Evolutionary conservation across 176 grass and related monocot genomes (phyloP).

Genomic region (Carex cristatella): DNA sequence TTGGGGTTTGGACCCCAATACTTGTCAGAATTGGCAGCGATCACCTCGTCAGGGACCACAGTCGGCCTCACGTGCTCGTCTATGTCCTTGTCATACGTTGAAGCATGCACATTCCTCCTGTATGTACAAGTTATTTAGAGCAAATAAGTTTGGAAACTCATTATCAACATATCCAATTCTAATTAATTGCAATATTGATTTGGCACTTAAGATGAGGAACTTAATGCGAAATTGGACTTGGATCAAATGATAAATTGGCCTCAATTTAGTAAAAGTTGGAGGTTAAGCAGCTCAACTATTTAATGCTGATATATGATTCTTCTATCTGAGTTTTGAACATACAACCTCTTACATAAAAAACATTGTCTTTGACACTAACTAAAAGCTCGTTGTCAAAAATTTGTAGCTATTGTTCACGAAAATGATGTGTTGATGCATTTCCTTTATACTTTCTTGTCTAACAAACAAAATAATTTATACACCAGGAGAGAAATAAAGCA

Average conservation of each 20-base stretch:
- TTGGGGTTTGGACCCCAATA: conserved; percentile 84
- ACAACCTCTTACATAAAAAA: too few relatives aligned
- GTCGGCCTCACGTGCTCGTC: conserved; percentile 66
- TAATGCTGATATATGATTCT: too few relatives aligned
- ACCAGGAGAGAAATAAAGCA: background rate
- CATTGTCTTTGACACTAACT: too few relatives aligned
- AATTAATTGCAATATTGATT: background rate
- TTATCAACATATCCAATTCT: background rate
- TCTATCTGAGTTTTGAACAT: too few relatives aligned
- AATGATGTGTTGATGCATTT: background rate
- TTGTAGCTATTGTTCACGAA: background rate
- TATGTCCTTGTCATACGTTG: conserved; percentile 95
- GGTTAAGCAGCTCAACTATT: too few relatives aligned
- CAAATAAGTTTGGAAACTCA: background rate
- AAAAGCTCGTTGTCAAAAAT: too few relatives aligned
- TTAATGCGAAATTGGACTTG: background rate
- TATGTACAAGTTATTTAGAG: background rate
- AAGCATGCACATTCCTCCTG: conserved; percentile 61
- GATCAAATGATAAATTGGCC: background rate
- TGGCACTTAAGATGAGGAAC: background rate
- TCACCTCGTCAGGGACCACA: conserved; percentile 95
- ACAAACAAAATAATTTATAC: background rate
- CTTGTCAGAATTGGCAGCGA: conserved; percentile 57
- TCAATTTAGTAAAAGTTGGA: too few relatives aligned
- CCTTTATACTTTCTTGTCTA: background rate